Percentiles rank a stretch among this genome's conserved stretches.
These are phyloP conservation scores for Buddleja alternifolia DNA, from an alignment of 257 asterid genomes.

Conservation along the genomic window DNA sequence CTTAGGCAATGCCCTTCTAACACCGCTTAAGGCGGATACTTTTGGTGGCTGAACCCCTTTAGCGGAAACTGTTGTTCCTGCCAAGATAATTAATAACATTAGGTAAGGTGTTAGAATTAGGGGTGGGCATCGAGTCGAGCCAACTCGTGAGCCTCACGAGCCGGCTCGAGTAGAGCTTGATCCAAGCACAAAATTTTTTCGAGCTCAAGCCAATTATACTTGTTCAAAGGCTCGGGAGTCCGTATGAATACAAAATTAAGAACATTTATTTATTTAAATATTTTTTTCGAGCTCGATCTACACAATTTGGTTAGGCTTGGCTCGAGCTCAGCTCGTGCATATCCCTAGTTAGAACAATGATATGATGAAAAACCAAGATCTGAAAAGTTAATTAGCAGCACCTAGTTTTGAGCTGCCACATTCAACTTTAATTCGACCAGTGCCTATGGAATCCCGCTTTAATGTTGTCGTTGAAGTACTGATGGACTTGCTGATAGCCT, in stretches of 20 bases:
- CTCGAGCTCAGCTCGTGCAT: too few species aligned
- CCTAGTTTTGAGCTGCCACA: conserved; percentile 51
- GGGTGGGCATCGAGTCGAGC: too few species aligned
- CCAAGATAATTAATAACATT: conserved; percentile 16
- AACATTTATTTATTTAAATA: too few species aligned
- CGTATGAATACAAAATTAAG: too few species aligned
- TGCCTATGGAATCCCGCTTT: conserved; percentile 62
- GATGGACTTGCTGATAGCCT: conserved; percentile 42
- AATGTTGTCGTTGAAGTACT: conserved; percentile 43
- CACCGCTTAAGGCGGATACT: conserved; percentile 44
- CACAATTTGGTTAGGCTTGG: too few species aligned
- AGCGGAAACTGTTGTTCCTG: conserved; percentile 43
- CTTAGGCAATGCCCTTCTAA: conserved; percentile 58
- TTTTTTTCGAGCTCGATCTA: too few species aligned
- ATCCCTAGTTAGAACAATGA: too few species aligned
- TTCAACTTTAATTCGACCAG: conserved; percentile 53
- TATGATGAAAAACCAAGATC: background rate
- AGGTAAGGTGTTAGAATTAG: conserved; percentile 17
- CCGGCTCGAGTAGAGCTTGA: too few species aligned
- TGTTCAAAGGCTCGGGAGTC: too few species aligned
- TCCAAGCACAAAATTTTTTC: too few species aligned
- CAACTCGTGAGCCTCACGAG: too few species aligned
- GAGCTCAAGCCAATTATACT: too few species aligned
- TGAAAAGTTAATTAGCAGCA: conserved; percentile 34
- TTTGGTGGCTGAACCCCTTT: conserved; percentile 64